Evolutionary conservation across 2,329 filamentous ascomycete species (phyloP), one percentile per base, ranked within the genome.

Genomic region (Microcera coccophila): DNA sequence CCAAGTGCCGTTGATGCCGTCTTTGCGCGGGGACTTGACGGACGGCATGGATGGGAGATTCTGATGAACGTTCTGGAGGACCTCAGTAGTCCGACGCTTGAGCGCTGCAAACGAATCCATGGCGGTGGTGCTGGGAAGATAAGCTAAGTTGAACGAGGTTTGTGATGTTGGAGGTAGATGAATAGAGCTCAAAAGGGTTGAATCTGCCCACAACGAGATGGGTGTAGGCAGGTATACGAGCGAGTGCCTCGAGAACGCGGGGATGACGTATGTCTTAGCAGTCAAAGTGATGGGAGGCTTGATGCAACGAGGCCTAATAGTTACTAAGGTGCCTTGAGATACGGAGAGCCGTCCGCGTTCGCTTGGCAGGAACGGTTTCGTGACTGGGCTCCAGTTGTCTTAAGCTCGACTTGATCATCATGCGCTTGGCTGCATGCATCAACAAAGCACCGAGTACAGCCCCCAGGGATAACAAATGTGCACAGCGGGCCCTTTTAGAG

Each of bases 1-100:
- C 80, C 80, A 84, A 38, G 78, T 81, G 26, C 73, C 80, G 52
- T 73, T 77, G 53, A 79, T 68, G 34, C 61, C 59, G 32, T 59
- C 50, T 36, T 59, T 55, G 36, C 50, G 49, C 38, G 50, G 43
- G 16, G 33, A 35, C 7, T 5, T 35, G 17, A 48, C 39, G 44
- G 47, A 41, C n/a, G 67, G 64, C 53, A 68, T 59, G 21, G 62
- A 45, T 35, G 69, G 67, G 35, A 74, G 57, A 47, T 68, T 73
- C 42, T 74, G 67, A 20, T 75, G 73, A 19, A 76, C 62, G 42
- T 72, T 74, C 48, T 71, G 65, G 39, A 79, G 50, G 39, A 79
- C 62, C 59, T 77, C 74, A 49, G 73, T 74, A 21, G 76, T 74
- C 49, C 76, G 76, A 59, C 76, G 76, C 62, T 73, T 75, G 46